phyloP scores from a whole-genome alignment of 257 asterid genomes.

The Cynanchum wilfordii region DNA sequence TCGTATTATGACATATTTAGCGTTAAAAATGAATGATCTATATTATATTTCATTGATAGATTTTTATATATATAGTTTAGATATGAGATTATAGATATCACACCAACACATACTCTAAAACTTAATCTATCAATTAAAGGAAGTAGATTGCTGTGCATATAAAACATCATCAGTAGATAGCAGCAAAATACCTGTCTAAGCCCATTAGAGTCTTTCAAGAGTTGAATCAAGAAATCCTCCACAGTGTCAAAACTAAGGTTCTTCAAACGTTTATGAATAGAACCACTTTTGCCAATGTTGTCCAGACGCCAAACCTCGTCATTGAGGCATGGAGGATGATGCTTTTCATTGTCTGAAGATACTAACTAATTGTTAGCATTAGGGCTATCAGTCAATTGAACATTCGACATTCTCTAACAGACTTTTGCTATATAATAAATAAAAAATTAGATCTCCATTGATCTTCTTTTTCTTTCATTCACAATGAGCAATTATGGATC shows the following conservation, averaged over 20 bases:
- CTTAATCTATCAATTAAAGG: too few relatives aligned
- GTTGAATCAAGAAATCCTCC: conserved; percentile 19
- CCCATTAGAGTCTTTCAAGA: conserved; percentile 1
- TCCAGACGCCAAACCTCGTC: conserved; percentile 27
- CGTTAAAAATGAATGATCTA: too few relatives aligned
- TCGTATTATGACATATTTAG: too few relatives aligned
- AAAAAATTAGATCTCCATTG: background rate
- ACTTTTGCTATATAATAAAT: too few relatives aligned
- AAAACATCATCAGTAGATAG: background rate
- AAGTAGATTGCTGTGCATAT: background rate
- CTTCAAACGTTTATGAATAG: background rate
- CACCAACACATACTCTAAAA: too few relatives aligned
- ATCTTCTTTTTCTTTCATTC: too few relatives aligned
- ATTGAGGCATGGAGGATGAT: conserved; percentile 19
- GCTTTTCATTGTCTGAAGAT: conserved; percentile 16
- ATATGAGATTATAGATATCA: too few relatives aligned
- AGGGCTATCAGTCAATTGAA: background rate
- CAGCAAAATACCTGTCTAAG: background rate
- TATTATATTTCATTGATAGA: too few relatives aligned
- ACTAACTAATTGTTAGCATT: background rate
- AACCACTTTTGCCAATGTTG: conserved; percentile 7
- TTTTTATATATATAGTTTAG: too few relatives aligned
- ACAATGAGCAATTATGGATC: too few relatives aligned
- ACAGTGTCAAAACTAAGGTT: background rate
- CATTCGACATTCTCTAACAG: background rate